Evolutionary conservation across 1,284 basidiomycete genomes (phyloP).

Genomic region (Gymnopus androsaceus): DNA sequence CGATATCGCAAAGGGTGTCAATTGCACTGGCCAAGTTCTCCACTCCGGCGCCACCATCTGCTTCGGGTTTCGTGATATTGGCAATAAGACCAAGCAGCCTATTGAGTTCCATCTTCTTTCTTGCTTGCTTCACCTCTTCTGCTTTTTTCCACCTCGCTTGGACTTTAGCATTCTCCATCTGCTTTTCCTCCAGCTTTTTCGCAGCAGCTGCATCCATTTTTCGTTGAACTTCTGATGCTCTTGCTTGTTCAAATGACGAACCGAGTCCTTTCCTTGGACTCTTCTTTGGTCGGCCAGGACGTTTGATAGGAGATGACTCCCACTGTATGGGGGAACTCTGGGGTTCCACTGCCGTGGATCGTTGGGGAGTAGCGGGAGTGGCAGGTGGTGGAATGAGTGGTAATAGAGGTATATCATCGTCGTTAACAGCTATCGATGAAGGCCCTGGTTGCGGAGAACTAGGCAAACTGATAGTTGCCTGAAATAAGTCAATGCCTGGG

Average conservation of each 20-base stretch:
- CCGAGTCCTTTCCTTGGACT: conserved; percentile 8
- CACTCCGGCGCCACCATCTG: too few relatives aligned
- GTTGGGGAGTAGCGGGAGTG: background rate
- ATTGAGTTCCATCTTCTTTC: background rate
- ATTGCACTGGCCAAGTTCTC: too few relatives aligned
- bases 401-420: background rate
- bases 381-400: background rate
- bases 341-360: background rate
- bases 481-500: too few relatives aligned
- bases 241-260: background rate
- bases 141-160: background rate
- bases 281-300: background rate
- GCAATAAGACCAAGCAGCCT: background rate
- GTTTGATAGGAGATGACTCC: background rate
- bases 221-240: background rate
- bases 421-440: background rate
- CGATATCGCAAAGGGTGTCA: too few relatives aligned
- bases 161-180: background rate
- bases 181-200: background rate
- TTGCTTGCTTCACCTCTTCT: background rate
- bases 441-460: background rate
- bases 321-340: background rate
- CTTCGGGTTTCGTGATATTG: background rate
- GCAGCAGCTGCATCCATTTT: background rate
- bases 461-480: conserved; percentile 5